A percentile compares a stretch with the other conserved stretches of the same genome.
Conservation (phyloP, 2,329 filamentous ascomycete genomes). For the Colletotrichum tropicicola region DNA sequence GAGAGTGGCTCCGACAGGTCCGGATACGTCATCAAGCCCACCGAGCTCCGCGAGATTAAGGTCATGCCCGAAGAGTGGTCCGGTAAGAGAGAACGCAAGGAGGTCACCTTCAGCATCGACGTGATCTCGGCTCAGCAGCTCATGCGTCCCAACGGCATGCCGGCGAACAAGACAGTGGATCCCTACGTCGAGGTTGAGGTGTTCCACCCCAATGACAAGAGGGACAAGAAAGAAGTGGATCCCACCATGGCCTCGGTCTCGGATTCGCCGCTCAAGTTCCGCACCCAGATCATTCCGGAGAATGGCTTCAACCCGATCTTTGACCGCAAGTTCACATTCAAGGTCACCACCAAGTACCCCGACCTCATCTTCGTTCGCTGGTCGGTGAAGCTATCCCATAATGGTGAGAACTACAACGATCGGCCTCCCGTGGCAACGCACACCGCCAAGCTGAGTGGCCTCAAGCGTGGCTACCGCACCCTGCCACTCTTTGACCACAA, state of each 20-base stretch:
- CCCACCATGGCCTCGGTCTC: conserved; percentile 57
- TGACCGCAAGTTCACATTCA: conserved; percentile 80
- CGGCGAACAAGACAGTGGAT: conserved; percentile 80
- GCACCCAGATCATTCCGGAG: conserved; percentile 82
- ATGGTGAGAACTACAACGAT: conserved; percentile 76
- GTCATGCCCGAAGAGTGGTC: conserved; percentile 61
- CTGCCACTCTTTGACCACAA: conserved; percentile 88
- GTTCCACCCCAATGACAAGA: conserved; percentile 92
- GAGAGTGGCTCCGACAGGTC: conserved; percentile 85
- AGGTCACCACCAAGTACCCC: conserved; percentile 91
- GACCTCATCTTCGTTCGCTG: conserved; percentile 94
- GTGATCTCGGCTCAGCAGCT: conserved; percentile 95
- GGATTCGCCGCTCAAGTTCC: conserved; percentile 75
- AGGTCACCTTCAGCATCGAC: conserved; percentile 85
- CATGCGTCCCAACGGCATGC: conserved; percentile 80
- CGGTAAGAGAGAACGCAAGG: conserved; percentile 79
- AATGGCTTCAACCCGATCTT: conserved; percentile 96
- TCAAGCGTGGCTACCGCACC: conserved; percentile 93
- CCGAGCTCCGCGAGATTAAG: conserved; percentile 79
- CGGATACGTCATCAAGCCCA: conserved; percentile 94
- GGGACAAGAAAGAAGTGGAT: conserved; percentile 82
- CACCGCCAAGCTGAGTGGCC: conserved; percentile 88
- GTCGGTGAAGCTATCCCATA: conserved; percentile 87
- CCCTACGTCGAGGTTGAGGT: conserved; percentile 96
- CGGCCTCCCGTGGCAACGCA: conserved; percentile 81